phyloP scores from a whole-genome alignment of 2,329 filamentous ascomycete species.

The Thelonectria rubi region DNA sequence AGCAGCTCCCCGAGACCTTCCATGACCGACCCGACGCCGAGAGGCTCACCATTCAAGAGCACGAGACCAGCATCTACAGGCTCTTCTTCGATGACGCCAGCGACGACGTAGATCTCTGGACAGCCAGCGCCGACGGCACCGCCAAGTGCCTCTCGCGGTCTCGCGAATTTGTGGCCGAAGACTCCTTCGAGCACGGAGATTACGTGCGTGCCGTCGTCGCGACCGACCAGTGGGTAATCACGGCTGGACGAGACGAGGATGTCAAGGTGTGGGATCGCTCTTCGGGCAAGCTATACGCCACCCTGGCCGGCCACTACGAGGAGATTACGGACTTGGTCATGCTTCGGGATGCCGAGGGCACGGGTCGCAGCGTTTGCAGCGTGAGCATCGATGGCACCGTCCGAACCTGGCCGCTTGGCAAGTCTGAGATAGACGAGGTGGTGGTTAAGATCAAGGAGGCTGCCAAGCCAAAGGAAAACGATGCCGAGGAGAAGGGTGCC shows the following conservation, averaged over 20 bases:
- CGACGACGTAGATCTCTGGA: slow-evolving; percentile 83
- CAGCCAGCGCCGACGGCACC: slow-evolving; percentile 89
- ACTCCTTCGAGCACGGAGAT: slow-evolving; percentile 81
- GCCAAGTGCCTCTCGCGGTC: slow-evolving; percentile 79
- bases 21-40: slow-evolving; percentile 52
- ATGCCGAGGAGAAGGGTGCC: slow-evolving; percentile 54
- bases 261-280: slow-evolving; percentile 87
- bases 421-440: slow-evolving; percentile 62
- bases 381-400: slow-evolving; percentile 92
- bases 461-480: slow-evolving; percentile 61
- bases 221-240: slow-evolving; percentile 80
- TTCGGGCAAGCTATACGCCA: slow-evolving; percentile 77
- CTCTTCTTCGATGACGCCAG: slow-evolving; percentile 73
- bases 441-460: slow-evolving; percentile 57
- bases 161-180: slow-evolving; percentile 75
- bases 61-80: slow-evolving; percentile 91
- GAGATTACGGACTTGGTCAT: slow-evolving; percentile 86
- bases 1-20: slow-evolving; percentile 62
- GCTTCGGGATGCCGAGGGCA: slow-evolving; percentile 53
- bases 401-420: slow-evolving; percentile 80
- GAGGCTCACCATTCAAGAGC: slow-evolving; percentile 71
- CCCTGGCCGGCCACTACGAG: slow-evolving; percentile 86
- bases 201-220: slow-evolving; percentile 87
- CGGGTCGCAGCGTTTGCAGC: slow-evolving; percentile 70
- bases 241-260: slow-evolving; percentile 90